A percentile compares a stretch with the other conserved stretches of the same genome.
phyloP scores from a whole-genome alignment of 2,329 filamentous ascomycete genomes.

The Beauveria asiatica region DNA sequence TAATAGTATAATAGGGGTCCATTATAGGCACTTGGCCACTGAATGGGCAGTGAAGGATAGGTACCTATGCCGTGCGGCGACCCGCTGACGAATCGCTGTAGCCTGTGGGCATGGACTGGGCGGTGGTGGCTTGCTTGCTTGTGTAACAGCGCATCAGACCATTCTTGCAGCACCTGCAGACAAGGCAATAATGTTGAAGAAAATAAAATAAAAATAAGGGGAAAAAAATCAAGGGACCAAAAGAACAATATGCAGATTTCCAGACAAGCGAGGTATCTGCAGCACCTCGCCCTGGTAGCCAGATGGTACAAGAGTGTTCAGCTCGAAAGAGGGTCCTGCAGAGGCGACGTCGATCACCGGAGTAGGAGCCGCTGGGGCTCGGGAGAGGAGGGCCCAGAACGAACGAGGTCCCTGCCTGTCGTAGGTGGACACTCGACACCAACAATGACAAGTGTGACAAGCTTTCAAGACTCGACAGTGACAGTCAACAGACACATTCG shows the following conservation, averaged over 20 bases:
- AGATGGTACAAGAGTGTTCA: background rate
- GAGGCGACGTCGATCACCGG: background rate
- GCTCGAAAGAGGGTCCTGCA: background rate
- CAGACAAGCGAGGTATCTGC: too few relatives aligned
- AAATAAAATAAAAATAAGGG: background rate
- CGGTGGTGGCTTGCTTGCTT: background rate
- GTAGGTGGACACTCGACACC: too few relatives aligned
- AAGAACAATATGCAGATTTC: too few relatives aligned
- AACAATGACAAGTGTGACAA: too few relatives aligned
- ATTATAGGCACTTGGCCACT: background rate
- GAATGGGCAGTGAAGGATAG: background rate
- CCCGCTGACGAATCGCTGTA: background rate
- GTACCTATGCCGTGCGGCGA: background rate
- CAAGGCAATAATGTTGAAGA: background rate
- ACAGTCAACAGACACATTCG: too few relatives aligned
- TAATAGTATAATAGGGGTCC: too few relatives aligned
- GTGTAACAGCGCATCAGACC: too few relatives aligned
- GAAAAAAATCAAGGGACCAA: too few relatives aligned
- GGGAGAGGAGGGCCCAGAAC: too few relatives aligned
- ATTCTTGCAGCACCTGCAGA: background rate
- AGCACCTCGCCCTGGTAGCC: background rate
- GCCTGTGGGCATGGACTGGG: background rate
- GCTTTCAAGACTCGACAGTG: too few relatives aligned
- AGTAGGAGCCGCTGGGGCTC: background rate
- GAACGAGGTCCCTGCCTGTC: too few relatives aligned